Evolutionary conservation across 208 protist genomes (phyloP).

Genomic region (Blechomonas ayalai): DNA sequence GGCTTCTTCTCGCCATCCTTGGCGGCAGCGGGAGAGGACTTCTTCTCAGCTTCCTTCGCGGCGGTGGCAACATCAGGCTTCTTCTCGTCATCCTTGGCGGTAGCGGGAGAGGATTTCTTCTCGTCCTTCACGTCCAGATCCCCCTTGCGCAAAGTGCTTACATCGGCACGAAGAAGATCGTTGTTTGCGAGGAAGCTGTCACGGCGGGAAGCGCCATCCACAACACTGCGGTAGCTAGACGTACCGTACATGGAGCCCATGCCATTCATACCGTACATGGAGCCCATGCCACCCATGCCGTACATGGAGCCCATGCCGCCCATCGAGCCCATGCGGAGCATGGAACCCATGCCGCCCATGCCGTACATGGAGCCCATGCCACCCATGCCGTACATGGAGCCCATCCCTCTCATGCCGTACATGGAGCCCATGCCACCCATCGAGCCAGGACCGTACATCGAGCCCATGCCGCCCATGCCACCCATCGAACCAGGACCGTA

Average conservation of each 20-base stretch:
- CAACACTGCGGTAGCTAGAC: constrained; percentile 42
- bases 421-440: constrained; percentile 25
- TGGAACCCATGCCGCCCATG: constrained; percentile 8
- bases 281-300: constrained; percentile 23
- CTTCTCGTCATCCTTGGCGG: constrained; percentile 5
- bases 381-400: constrained; percentile 31
- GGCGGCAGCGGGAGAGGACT: constrained; percentile 1
- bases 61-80: constrained; percentile 1
- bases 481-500: not conserved
- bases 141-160: constrained; percentile 25
- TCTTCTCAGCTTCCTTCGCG: not conserved
- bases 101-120: too few species aligned
- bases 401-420: constrained; percentile 22
- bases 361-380: constrained; percentile 15
- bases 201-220: constrained; percentile 47
- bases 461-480: constrained; percentile 12
- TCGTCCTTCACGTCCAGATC: constrained; percentile 10
- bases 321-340: constrained; percentile 12
- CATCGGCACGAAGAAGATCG: constrained; percentile 47
- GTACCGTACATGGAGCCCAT: constrained; percentile 32
- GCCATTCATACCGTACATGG: constrained; percentile 16
- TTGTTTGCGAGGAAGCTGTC: constrained; percentile 59
- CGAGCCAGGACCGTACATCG: constrained; percentile 4
- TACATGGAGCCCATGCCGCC: constrained; percentile 14
- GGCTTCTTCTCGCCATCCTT: constrained; percentile 1